Evolutionary conservation across 75 land plant species (phyloP), one percentile per base, ranked within the genome.

Genomic region (Sequoiadendron giganteum): DNA sequence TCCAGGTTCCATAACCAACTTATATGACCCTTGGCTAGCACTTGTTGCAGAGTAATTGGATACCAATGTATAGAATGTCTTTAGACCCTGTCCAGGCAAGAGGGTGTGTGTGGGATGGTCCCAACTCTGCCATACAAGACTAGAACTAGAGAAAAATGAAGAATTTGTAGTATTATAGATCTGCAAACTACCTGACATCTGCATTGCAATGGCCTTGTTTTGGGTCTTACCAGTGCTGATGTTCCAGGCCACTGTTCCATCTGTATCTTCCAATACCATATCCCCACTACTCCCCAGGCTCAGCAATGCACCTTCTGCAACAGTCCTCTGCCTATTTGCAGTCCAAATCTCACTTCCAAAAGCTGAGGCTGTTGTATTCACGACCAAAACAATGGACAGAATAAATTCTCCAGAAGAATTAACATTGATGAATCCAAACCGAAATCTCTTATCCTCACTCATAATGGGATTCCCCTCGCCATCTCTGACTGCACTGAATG

Each of bases 71-170:
- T 80, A 25, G 3, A 48, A 48, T 28, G 47, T 80, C 28, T 80
- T 80, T 25, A 80, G n/a, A 48, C 19, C 83, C 47, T 80, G 83
- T 30, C 83, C 83, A 6, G 83, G 83, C 11, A 80, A 10, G 30
- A 80, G 48, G 7, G 83, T 65, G 34, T 88, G 86, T 11, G 89
- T 88, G 40, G 90, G 90, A 58, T 86, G 40, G 7, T 45, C 52
- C 56, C 73, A 86, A 82, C 90, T 86, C 25, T 84, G 86, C 89
- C 89, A 88, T 87, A 88, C 88, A 16, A 77, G 80, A 39, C 42
- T 38, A 14, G 80, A 39, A 15, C 43, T 39, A 4, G 80, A 36
- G 0, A 16, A 13, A 77, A 77, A 43, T 2, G 88, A 72, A 10
- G 68, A 21, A 52, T 39, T 54, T 9, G 83, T 21, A 25, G 83